Evolutionary conservation across 2,329 filamentous ascomycete genomes (phyloP), one percentile per base, ranked within the genome.

Genomic region (Ascochyta clinopodiicola): DNA sequence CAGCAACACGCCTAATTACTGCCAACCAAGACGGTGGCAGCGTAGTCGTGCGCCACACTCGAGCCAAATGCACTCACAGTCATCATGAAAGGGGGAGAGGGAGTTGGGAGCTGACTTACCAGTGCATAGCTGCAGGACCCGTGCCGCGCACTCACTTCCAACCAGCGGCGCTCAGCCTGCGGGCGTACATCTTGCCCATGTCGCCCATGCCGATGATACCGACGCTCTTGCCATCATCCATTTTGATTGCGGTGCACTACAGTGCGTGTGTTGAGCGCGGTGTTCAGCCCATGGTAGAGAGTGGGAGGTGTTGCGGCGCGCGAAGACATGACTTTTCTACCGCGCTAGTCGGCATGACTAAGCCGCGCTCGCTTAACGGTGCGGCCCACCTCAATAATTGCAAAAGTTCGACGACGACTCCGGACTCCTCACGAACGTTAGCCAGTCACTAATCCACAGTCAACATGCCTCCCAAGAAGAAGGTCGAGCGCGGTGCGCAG

Each of bases 41-140:
- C 81, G 81, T 78, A 71, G 78, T 80, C 79, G 80, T 82, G 81
- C 79, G 82, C 87, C 86, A 92, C 96, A 84, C 94, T 98, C 94
- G 92, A 98, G 94, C 94, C 94, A 98, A 98, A 98, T 98, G 94
- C 94, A 93, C 94, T 98, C 94, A 94, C 70, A 92, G 94, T 98
- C 94, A 98, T 98, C 94, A 96, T 92, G 75, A 76, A 77, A 69
- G 61, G 29, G 54, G 27, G 46, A 52, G 56, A 45, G 46, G 52
- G 45, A 46, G 56, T 43, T 44, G 61, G 50, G 43, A 44, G 38
- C 39, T 37, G 54, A 71, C 68, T 68, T 70, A 71, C 69, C 62
- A 71, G 54, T 44, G 45, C 45, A 25, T 63, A 46, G 54, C 39
- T 51, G 39, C 42, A 31, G 36, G 42, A 51, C 58, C 64, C 56